These are phyloP conservation scores for Plasmodium inui DNA, from an alignment of 169 alveolate species.

Conservation along the genomic window DNA sequence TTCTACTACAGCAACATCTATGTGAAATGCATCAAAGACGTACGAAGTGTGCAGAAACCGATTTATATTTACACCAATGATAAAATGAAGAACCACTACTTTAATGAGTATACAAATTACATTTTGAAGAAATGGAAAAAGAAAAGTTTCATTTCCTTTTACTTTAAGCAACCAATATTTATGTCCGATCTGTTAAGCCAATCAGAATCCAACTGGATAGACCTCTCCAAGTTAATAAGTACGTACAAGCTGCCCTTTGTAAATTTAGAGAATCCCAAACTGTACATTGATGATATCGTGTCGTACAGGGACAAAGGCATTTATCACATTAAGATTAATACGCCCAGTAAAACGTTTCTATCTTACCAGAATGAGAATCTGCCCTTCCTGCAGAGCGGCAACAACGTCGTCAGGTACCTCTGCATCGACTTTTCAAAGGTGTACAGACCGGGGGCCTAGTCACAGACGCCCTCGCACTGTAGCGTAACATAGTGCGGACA, in stretches of 20 bases:
- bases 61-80: slow-evolving; percentile 58
- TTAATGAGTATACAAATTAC: slow-evolving; percentile 62
- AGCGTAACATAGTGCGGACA: neutral
- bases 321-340: slow-evolving; percentile 49
- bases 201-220: slow-evolving; percentile 4
- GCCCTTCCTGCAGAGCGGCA: slow-evolving; percentile 27
- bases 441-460: neutral
- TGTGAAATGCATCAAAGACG: slow-evolving; percentile 36
- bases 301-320: slow-evolving; percentile 35
- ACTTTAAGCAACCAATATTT: slow-evolving; percentile 52
- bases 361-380: slow-evolving; percentile 46
- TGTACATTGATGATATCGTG: slow-evolving; percentile 42
- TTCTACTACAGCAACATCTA: slow-evolving; percentile 43
- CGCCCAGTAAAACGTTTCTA: slow-evolving; percentile 41
- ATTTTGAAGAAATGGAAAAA: slow-evolving; percentile 68
- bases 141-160: slow-evolving; percentile 61
- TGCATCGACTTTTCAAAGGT: slow-evolving; percentile 53
- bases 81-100: slow-evolving; percentile 71
- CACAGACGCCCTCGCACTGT: neutral
- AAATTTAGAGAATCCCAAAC: slow-evolving; percentile 30
- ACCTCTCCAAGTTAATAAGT: slow-evolving; percentile 8
- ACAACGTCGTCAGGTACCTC: slow-evolving; percentile 26
- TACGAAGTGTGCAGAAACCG: slow-evolving; percentile 38
- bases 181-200: slow-evolving; percentile 26
- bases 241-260: slow-evolving; percentile 49